These are phyloP conservation scores for Bacidia gigantensis DNA, from an alignment of 495 filamentous ascomycete species.

Conservation along the genomic window DNA sequence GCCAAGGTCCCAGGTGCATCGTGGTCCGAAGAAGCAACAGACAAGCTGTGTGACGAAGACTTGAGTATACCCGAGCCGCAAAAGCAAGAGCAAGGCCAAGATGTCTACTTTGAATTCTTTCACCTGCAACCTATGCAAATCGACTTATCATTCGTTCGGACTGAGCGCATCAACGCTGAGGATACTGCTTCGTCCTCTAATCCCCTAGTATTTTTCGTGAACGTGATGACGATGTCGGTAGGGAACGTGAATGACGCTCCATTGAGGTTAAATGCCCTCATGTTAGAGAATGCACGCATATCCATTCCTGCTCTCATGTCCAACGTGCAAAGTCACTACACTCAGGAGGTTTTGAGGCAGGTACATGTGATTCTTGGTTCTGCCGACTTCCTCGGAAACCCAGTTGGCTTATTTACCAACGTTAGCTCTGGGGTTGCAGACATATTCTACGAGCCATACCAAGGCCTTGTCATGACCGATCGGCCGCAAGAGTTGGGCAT, in stretches of 20 bases:
- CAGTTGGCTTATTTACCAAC: constrained; percentile 95
- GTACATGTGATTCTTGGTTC: constrained; percentile 93
- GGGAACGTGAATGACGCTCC: constrained; percentile 98
- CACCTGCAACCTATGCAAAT: constrained; percentile 97
- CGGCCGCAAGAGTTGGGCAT: constrained; percentile 84
- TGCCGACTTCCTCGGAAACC: constrained; percentile 96
- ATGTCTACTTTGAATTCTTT: constrained; percentile 94
- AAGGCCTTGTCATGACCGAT: constrained; percentile 93
- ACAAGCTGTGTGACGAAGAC: constrained; percentile 74
- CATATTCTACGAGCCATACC: constrained; percentile 98
- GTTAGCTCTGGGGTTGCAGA: constrained; percentile 92
- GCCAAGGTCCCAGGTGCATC: constrained; percentile 87
- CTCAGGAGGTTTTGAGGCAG: constrained; percentile 87
- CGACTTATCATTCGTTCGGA: constrained; percentile 92
- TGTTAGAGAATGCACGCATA: constrained; percentile 90
- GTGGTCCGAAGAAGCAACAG: constrained; percentile 72
- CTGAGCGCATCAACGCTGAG: constrained; percentile 90
- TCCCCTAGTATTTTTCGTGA: constrained; percentile 94
- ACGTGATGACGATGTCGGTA: constrained; percentile 97
- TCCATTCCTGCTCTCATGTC: constrained; percentile 69
- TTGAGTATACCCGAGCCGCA: constrained; percentile 88
- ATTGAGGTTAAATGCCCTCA: constrained; percentile 77
- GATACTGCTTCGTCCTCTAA: constrained; percentile 76
- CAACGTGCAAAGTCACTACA: constrained; percentile 86
- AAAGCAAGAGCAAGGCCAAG: constrained; percentile 66